Evolutionary conservation across 179 eudicot genomes (phyloP), one percentile per base, ranked within the genome.

Genomic region (Drosera spatulata): DNA sequence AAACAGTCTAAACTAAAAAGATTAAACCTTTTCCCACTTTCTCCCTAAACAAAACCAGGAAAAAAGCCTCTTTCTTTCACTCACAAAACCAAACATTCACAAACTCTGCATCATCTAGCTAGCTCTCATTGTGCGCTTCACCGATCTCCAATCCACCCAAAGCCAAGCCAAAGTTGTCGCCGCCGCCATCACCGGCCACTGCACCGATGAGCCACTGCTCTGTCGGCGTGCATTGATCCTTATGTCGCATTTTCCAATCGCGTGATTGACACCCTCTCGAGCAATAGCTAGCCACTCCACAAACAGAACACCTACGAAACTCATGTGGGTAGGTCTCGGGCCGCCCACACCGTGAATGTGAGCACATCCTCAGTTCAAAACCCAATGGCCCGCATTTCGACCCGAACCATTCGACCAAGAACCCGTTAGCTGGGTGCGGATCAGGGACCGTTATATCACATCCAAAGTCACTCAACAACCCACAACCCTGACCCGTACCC

Each of bases 381-480:
- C 11, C 69, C 50, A 39, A 4, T 0, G 6, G 22, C 9, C 52
- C 42, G 0, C 52, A 40, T 1, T 39, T 22, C 56, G 6, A 9
- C 47, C 48, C 48, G 13, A 77, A 80, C 88, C 88, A 83, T 6
- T 83, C 85, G 0, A 72, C 55, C 39, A 80, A 22, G 43, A 83
- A 83, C 53, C 70, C 73, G 71, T 62, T 83, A 2, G 80, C 83
- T 7, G 85, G 81, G 39, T 75, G 83, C 1, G 79, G 63, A 43
- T 73, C 81, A 41, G 77, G 69, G 2, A 74, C 76, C 10, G 85
- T 85, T 12, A 83, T 74, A 50, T 73, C 66, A 48, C 83, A 83
- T 1, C 88, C 85, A 63, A 73, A 83, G 43, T 83, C 88, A 50
- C 85, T 77, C 5, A 80, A 50, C 56, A 82, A 53, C 14, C 80